A percentile compares a stretch with the other conserved stretches of the same genome.
phyloP scores from a whole-genome alignment of 2,329 filamentous ascomycete species.

The Pseudogymnoascus sp. region DNA sequence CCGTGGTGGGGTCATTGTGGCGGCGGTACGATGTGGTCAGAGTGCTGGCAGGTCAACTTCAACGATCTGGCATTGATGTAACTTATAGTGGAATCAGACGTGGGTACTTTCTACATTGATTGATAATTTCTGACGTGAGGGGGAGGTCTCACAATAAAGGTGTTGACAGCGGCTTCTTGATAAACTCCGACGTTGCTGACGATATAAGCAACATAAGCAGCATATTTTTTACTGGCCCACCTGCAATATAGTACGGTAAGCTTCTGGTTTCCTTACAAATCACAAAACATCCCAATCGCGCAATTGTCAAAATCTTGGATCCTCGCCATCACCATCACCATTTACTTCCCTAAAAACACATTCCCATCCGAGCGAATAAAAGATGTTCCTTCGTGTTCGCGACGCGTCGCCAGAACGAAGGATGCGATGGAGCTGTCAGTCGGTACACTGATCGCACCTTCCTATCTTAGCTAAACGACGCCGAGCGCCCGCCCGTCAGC shows the following conservation, averaged over 20 bases:
- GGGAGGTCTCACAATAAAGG: background rate
- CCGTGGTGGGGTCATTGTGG: constrained; percentile 8
- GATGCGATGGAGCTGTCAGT: background rate
- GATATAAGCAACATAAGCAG: constrained; percentile 1
- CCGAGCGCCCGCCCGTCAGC: background rate
- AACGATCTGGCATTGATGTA: background rate
- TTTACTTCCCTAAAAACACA: background rate
- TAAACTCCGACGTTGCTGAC: background rate
- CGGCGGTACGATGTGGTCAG: background rate
- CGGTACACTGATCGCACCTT: background rate
- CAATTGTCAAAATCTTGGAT: background rate
- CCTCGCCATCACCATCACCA: too few species aligned
- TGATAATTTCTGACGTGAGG: background rate
- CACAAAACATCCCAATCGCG: background rate
- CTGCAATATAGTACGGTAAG: background rate
- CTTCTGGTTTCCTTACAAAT: constrained; percentile 7
- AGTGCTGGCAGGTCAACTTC: background rate
- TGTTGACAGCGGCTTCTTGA: background rate
- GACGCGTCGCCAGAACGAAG: background rate
- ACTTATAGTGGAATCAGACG: background rate
- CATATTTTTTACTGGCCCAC: background rate
- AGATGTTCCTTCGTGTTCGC: background rate
- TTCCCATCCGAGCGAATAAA: background rate
- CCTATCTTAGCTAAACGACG: background rate
- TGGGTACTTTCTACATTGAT: background rate